Percentiles rank a stretch among this genome's conserved stretches.
These are phyloP conservation scores for Boletus rex-veris DNA, from an alignment of 768 basidiomycete species.

Conservation along the genomic window DNA sequence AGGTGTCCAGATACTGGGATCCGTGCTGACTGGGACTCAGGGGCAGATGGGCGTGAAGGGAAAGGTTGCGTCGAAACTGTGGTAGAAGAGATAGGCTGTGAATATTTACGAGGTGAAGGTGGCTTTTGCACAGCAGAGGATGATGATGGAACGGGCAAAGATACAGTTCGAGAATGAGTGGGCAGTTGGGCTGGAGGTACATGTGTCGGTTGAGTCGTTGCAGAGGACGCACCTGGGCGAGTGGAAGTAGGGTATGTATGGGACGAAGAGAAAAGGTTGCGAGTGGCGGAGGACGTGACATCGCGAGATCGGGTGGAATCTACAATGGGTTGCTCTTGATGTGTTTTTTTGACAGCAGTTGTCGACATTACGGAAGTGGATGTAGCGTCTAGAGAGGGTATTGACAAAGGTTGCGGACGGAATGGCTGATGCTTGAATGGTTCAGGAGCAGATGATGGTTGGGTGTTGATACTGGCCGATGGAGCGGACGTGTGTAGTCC, in stretches of 20 bases:
- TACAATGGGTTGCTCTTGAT: slow-evolving; percentile 19
- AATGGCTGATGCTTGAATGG: slow-evolving; percentile 17
- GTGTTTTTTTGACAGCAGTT: slow-evolving; percentile 13
- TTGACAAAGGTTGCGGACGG: slow-evolving; percentile 14
- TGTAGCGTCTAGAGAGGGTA: slow-evolving; percentile 16
- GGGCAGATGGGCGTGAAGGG: slow-evolving; percentile 21
- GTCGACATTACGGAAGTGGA: slow-evolving; percentile 11
- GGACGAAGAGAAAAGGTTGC: slow-evolving; percentile 18
- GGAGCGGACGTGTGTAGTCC: slow-evolving; percentile 8
- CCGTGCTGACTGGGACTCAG: slow-evolving; percentile 22
- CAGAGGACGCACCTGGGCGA: slow-evolving; percentile 20
- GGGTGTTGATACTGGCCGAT: slow-evolving; percentile 4
- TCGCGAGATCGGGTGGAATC: slow-evolving; percentile 27
- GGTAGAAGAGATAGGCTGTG: slow-evolving; percentile 26
- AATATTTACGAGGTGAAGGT: slow-evolving; percentile 28
- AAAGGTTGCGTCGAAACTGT: slow-evolving; percentile 29
- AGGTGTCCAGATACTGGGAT: slow-evolving; percentile 30
- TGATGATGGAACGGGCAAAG: slow-evolving; percentile 30
- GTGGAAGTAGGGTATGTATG: slow-evolving; percentile 22
- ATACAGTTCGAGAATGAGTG: slow-evolving; percentile 36
- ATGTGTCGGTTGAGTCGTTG: slow-evolving; percentile 21
- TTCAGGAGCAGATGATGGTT: slow-evolving; percentile 14
- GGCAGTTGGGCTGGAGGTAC: slow-evolving; percentile 20
- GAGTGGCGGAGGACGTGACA: slow-evolving; percentile 10
- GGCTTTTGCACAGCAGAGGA: slow-evolving; percentile 20